These are phyloP conservation scores for Ogataea pini DNA, from an alignment of 805 yeast species.

Conservation along the genomic window DNA sequence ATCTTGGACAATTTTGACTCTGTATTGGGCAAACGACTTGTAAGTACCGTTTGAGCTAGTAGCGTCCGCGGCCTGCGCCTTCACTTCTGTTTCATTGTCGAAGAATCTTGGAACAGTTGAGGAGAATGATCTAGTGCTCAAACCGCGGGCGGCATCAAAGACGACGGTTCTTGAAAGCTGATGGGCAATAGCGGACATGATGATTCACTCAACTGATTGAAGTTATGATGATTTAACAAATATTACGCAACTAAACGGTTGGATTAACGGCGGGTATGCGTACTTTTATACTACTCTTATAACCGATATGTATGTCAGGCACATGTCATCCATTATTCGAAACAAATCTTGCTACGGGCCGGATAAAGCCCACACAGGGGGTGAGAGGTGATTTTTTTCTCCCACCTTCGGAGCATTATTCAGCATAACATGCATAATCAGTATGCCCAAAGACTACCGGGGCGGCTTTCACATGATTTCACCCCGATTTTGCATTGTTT, in stretches of 20 bases:
- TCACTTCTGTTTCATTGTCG: slow-evolving; percentile 23
- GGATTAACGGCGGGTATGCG: background rate
- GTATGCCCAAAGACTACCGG: background rate
- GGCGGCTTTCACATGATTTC: background rate
- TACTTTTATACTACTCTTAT: slow-evolving; percentile 2
- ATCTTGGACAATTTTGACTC: slow-evolving; percentile 29
- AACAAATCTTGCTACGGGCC: background rate
- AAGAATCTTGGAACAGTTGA: slow-evolving; percentile 17
- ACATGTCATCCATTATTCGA: background rate
- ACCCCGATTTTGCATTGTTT: slow-evolving; percentile 5
- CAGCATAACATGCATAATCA: slow-evolving; percentile 6
- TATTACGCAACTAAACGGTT: too few relatives aligned
- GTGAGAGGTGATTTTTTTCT: slow-evolving; percentile 1
- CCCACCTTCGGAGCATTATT: slow-evolving; percentile 3
- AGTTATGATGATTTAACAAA: too few relatives aligned
- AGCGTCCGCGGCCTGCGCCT: slow-evolving; percentile 24
- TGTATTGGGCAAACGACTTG: slow-evolving; percentile 32
- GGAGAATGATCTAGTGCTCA: slow-evolving; percentile 21
- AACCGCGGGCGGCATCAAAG: background rate
- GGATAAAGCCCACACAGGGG: slow-evolving; percentile 5
- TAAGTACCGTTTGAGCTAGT: slow-evolving; percentile 19
- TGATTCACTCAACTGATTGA: background rate
- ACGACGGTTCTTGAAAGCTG: background rate
- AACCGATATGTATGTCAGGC: background rate
- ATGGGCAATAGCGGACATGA: background rate